Conservation (phyloP, 331 rosid species). For the Saraca asoca region DNA sequence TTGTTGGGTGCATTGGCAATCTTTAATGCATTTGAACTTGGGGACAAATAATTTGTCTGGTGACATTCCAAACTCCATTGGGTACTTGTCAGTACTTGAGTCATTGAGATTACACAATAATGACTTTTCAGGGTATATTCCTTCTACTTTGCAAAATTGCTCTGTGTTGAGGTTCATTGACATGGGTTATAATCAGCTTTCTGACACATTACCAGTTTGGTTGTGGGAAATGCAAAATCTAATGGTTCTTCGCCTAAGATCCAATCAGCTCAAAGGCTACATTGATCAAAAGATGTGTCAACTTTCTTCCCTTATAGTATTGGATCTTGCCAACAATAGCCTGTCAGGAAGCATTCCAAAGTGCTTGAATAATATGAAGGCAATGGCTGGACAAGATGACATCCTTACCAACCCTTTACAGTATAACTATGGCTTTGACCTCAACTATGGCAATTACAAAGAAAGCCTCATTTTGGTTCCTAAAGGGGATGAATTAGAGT, state of each 20-base stretch:
- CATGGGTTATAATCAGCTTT: conserved; percentile 40
- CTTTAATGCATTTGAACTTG: conserved; percentile 38
- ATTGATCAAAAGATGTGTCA: conserved; percentile 26
- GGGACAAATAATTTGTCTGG: conserved; percentile 39
- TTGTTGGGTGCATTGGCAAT: conserved; percentile 40
- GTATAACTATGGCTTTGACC: conserved; percentile 20
- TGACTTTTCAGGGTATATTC: conserved; percentile 28
- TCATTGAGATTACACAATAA: conserved; percentile 38
- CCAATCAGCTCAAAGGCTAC: conserved; percentile 34
- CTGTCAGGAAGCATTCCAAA: conserved; percentile 41
- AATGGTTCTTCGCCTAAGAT: conserved; percentile 37
- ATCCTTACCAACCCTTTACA: conserved; percentile 20
- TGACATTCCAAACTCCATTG: conserved; percentile 34
- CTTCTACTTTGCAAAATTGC: conserved; percentile 26
- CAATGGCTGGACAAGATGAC: conserved; percentile 40
- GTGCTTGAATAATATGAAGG: conserved; percentile 32
- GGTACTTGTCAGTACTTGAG: conserved; percentile 5
- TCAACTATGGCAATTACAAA: conserved; percentile 24
- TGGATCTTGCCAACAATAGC: too few species aligned
- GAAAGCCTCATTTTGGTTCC: conserved; percentile 35
- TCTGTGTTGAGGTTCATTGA: conserved; percentile 32
- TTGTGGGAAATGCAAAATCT: conserved; percentile 36
- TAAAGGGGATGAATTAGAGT: too few species aligned
- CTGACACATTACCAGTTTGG: conserved; percentile 36
- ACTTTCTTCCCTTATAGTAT: conserved; percentile 37